phyloP scores from a whole-genome alignment of 805 yeast genomes.

The Saturnispora kantuleensis region DNA sequence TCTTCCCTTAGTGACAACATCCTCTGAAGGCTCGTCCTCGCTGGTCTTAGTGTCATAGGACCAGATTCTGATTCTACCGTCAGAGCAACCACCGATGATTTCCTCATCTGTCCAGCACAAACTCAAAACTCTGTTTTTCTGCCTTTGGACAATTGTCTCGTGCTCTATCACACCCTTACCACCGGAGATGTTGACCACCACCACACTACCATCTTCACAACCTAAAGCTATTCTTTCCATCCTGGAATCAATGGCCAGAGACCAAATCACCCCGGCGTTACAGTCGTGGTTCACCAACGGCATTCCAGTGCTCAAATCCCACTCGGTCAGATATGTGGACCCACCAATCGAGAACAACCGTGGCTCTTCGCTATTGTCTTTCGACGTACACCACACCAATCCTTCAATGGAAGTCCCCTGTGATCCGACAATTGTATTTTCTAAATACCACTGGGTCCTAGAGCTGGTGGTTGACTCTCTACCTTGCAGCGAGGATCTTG shows the following conservation, averaged over 20 bases:
- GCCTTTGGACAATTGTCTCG: constrained; percentile 67
- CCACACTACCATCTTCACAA: constrained; percentile 91
- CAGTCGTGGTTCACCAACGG: constrained; percentile 76
- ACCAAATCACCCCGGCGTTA: constrained; percentile 92
- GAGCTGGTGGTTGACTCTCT: constrained; percentile 2
- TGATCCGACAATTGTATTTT: constrained; percentile 64
- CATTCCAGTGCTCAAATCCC: constrained; percentile 70
- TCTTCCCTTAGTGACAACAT: constrained; percentile 38
- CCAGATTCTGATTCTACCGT: constrained; percentile 88
- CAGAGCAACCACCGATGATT: constrained; percentile 87
- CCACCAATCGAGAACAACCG: constrained; percentile 92
- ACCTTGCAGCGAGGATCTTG: background rate
- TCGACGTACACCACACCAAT: constrained; percentile 57
- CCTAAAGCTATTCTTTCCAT: constrained; percentile 73
- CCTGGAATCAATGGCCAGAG: constrained; percentile 53
- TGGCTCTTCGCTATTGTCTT: constrained; percentile 35
- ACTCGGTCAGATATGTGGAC: constrained; percentile 81
- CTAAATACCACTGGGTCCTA: constrained; percentile 70
- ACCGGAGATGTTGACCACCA: constrained; percentile 72
- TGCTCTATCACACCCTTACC: constrained; percentile 80
- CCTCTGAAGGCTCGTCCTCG: constrained; percentile 1
- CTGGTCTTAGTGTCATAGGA: constrained; percentile 28
- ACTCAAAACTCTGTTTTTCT: constrained; percentile 70
- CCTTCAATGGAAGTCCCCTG: constrained; percentile 83
- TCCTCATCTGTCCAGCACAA: constrained; percentile 65